A percentile compares a stretch with the other conserved stretches of the same genome.
Evolutionary conservation across 78 protist species (phyloP).

Genomic region (Dictyostelium capitatum): DNA sequence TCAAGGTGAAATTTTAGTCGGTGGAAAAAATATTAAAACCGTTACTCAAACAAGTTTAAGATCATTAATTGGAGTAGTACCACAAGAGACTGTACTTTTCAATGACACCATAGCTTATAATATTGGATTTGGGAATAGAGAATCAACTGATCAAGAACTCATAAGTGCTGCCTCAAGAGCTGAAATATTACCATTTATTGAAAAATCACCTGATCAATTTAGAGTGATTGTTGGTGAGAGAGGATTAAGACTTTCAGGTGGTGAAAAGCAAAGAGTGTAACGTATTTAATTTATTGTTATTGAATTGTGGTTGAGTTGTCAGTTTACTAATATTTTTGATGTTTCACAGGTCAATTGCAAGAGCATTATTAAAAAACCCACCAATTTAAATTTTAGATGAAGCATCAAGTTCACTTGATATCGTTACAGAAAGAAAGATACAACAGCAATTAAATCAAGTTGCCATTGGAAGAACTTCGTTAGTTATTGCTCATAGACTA

Average conservation of each 20-base stretch:
- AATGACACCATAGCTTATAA: constrained; percentile 92
- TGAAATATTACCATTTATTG: constrained; percentile 85
- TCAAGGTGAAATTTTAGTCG: constrained; percentile 89
- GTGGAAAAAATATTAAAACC: constrained; percentile 87
- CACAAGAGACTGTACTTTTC: constrained; percentile 95
- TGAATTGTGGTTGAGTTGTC: no score
- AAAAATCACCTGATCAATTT: constrained; percentile 78
- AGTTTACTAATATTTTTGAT: no score
- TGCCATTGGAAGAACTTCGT: constrained; percentile 62
- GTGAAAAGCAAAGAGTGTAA: constrained; percentile 45
- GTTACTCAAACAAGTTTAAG: constrained; percentile 73
- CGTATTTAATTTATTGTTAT: no score
- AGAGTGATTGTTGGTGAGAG: constrained; percentile 91
- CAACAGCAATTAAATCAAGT: constrained; percentile 85
- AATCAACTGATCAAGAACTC: constrained; percentile 61
- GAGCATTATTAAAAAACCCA: constrained; percentile 46
- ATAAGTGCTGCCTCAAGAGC: constrained; percentile 85
- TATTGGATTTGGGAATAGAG: constrained; percentile 88
- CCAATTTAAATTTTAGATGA: constrained; percentile 90
- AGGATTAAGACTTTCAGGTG: constrained; percentile 84
- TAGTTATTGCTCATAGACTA: constrained; percentile 94
- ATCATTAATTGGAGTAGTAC: constrained; percentile 87
- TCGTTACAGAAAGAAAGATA: constrained; percentile 89
- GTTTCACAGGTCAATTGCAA: constrained; percentile 12
- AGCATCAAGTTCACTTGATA: constrained; percentile 95